A percentile compares a stretch with the other conserved stretches of the same genome.
phyloP scores from a whole-genome alignment of 495 filamentous ascomycete genomes.

The Neurospora intermedia region DNA sequence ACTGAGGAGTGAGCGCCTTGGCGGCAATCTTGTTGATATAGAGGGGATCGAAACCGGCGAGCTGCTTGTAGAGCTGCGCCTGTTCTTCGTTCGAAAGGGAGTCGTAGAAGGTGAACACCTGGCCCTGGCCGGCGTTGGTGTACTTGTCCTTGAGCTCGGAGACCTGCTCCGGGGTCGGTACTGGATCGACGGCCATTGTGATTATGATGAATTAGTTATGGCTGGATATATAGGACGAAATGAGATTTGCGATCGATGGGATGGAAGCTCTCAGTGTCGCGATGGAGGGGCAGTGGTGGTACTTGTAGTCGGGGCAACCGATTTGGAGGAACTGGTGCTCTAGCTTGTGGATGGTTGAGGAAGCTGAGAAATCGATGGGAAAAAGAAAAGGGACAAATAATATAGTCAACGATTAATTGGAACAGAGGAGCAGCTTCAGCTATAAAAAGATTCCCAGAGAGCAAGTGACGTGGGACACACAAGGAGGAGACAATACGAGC shows the following conservation, averaged over 20 bases:
- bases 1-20: slow-evolving; percentile 66
- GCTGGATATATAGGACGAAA: not conserved
- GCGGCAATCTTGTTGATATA: slow-evolving; percentile 77
- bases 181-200: not conserved
- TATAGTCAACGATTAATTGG: not conserved
- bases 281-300: not conserved
- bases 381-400: not conserved
- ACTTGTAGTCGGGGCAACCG: not conserved
- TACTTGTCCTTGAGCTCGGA: slow-evolving; percentile 70
- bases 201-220: not conserved
- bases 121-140: slow-evolving; percentile 66
- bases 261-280: not conserved
- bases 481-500: not conserved
- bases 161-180: slow-evolving; percentile 59
- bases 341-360: not conserved
- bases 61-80: slow-evolving; percentile 67
- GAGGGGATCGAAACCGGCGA: slow-evolving; percentile 66
- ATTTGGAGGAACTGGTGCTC: not conserved
- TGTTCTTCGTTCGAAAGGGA: slow-evolving; percentile 62
- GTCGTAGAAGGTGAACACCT: slow-evolving; percentile 88
- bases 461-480: not conserved
- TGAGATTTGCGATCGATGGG: not conserved
- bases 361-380: not conserved
- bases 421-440: not conserved
- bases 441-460: not conserved